A percentile compares a stretch with the other conserved stretches of the same genome.
These are phyloP conservation scores for Allium cepa DNA, from an alignment of 106 monocot species.

Conservation along the genomic window DNA sequence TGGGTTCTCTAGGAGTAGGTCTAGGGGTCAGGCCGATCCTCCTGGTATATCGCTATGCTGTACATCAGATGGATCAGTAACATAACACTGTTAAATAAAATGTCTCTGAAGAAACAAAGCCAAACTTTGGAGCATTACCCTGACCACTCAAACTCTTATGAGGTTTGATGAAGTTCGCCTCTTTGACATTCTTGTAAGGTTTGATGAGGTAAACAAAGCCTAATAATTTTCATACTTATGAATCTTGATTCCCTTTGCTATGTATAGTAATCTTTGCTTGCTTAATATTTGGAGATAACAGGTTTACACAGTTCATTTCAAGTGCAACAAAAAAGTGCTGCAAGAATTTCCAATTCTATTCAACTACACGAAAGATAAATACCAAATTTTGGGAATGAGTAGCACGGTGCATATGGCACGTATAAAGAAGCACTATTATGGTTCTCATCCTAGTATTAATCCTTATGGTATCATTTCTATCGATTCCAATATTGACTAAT, in stretches of 20 bases:
- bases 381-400: slow-evolving; percentile 70
- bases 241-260: too few species aligned
- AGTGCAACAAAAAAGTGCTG: slow-evolving; percentile 91
- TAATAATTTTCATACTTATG: neutral
- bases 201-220: slow-evolving; percentile 82
- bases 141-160: too few species aligned
- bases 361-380: slow-evolving; percentile 93
- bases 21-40: too few species aligned
- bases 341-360: slow-evolving; percentile 83
- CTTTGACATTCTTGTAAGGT: slow-evolving; percentile 90
- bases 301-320: slow-evolving; percentile 92
- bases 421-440: slow-evolving; percentile 91
- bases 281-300: slow-evolving; percentile 9
- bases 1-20: too few species aligned
- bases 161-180: slow-evolving; percentile 45
- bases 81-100: too few species aligned
- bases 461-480: slow-evolving; percentile 68
- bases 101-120: too few species aligned
- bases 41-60: too few species aligned
- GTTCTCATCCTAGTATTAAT: slow-evolving; percentile 85
- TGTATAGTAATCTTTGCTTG: neutral
- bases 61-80: too few species aligned
- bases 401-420: slow-evolving; percentile 77
- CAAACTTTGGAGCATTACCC: too few species aligned
- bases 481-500: slow-evolving; percentile 59